phyloP scores from a whole-genome alignment of 2,329 filamentous ascomycete species.

The Apiospora sp. region DNA sequence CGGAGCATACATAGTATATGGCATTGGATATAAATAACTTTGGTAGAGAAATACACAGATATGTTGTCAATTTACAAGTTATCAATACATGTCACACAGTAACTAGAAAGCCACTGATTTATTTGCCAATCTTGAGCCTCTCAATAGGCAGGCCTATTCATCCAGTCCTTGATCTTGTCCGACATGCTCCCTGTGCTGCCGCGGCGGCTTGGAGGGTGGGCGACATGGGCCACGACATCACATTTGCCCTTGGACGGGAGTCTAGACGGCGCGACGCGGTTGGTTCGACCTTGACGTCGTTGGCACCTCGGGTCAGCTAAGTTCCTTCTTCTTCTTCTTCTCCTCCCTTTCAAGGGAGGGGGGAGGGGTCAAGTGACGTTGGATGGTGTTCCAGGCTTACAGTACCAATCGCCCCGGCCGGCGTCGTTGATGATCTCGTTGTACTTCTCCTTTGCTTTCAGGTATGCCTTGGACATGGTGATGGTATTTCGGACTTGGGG shows the following conservation, averaged over 20 bases:
- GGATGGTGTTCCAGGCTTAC: conserved; percentile 32
- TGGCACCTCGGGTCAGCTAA: conserved; percentile 1
- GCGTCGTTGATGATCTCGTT: conserved; percentile 44
- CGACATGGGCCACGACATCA: conserved; percentile 36
- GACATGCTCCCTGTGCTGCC: conserved; percentile 36
- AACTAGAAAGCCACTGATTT: neutral
- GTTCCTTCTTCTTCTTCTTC: no score
- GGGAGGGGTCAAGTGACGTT: neutral
- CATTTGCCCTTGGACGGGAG: conserved; percentile 40
- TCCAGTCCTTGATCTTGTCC: conserved; percentile 39
- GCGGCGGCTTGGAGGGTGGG: conserved; percentile 39
- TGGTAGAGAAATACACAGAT: neutral
- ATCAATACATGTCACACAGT: neutral
- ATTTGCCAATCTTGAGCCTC: neutral
- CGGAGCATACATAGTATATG: neutral
- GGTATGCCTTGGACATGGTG: conserved; percentile 41
- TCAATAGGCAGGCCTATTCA: conserved; percentile 42
- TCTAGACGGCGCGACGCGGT: conserved; percentile 38
- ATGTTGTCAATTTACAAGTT: neutral
- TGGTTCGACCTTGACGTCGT: conserved; percentile 39
- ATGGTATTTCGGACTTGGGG: neutral
- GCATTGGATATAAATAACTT: neutral
- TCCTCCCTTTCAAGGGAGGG: no score
- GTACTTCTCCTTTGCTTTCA: conserved; percentile 45
- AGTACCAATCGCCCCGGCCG: conserved; percentile 41